Evolutionary conservation across 805 yeast genomes (phyloP).

Genomic region (Yarrowia keelungensis): DNA sequence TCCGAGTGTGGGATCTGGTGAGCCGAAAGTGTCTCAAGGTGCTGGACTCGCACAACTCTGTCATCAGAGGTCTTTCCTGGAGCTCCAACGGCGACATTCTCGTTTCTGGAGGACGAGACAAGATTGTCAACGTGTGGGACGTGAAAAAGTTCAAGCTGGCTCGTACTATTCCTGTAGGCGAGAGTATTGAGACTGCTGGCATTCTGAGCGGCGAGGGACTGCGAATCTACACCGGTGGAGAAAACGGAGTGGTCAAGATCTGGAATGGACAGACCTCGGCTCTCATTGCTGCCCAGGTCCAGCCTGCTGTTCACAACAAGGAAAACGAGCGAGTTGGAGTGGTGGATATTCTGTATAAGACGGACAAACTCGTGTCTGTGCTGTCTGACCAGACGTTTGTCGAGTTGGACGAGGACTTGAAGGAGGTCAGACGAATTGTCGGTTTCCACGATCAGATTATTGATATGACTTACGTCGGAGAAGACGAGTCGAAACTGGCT

Average conservation of each 20-base stretch:
- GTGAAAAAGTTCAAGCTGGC: constrained; percentile 61
- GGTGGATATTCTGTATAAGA: constrained; percentile 58
- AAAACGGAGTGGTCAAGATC: constrained; percentile 68
- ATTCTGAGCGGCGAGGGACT: constrained; percentile 45
- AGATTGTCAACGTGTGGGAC: constrained; percentile 67
- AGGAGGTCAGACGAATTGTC: constrained; percentile 64
- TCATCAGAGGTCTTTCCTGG: constrained; percentile 86
- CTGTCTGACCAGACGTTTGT: constrained; percentile 85
- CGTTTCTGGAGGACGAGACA: constrained; percentile 89
- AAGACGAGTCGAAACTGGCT: constrained; percentile 61
- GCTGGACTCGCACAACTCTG: constrained; percentile 77
- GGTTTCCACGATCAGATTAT: constrained; percentile 97
- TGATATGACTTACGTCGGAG: constrained; percentile 81
- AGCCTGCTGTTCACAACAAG: constrained; percentile 48
- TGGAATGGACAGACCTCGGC: constrained; percentile 64
- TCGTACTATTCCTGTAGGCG: constrained; percentile 74
- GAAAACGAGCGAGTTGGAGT: constrained; percentile 72
- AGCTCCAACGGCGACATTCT: constrained; percentile 60
- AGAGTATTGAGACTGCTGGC: constrained; percentile 54
- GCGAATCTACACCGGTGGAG: constrained; percentile 77
- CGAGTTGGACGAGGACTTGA: constrained; percentile 53
- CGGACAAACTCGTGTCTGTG: constrained; percentile 50
- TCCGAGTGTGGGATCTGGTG: constrained; percentile 68
- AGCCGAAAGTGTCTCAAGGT: constrained; percentile 70
- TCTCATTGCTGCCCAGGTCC: constrained; percentile 52